These are phyloP conservation scores for Lagenaria siceraria DNA, from an alignment of 306 rosid genomes.

Conservation along the genomic window DNA sequence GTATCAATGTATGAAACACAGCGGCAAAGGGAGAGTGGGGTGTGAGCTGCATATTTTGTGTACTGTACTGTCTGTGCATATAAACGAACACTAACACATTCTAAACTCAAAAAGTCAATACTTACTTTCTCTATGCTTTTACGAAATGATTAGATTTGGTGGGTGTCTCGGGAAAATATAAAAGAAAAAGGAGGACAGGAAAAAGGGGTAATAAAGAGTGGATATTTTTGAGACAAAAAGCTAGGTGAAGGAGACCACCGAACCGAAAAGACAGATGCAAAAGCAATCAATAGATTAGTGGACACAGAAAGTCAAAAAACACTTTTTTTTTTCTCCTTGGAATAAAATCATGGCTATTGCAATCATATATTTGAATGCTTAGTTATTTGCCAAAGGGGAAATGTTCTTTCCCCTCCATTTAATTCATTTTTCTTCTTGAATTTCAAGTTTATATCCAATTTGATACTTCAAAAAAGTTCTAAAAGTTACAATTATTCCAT, in stretches of 20 bases:
- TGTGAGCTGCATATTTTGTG: neutral
- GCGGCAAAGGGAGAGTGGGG: neutral
- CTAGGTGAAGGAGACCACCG: slow-evolving; percentile 10
- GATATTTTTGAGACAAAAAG: slow-evolving; percentile 7
- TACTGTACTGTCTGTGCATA: neutral
- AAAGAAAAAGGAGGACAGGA: neutral
- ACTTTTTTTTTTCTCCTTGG: neutral
- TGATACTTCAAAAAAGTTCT: neutral
- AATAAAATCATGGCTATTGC: neutral
- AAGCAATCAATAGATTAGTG: slow-evolving; percentile 3
- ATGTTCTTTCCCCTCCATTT: neutral
- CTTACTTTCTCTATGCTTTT: neutral
- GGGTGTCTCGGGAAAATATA: slow-evolving; percentile 13
- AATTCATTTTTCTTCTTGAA: neutral
- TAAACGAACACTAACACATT: neutral
- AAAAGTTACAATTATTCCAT: neutral
- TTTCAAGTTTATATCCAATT: neutral
- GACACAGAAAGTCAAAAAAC: slow-evolving; percentile 8
- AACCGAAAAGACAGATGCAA: slow-evolving; percentile 10
- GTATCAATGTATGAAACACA: neutral
- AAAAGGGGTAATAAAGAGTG: neutral
- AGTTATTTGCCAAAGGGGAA: slow-evolving; percentile 5
- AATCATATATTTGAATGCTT: slow-evolving; percentile 6
- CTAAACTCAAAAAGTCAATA: neutral
- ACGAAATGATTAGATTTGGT: slow-evolving; percentile 12